A percentile compares a stretch with the other conserved stretches of the same genome.
These are phyloP conservation scores for Ganoderma multipileum DNA, from an alignment of 1,284 basidiomycete genomes.

Conservation along the genomic window DNA sequence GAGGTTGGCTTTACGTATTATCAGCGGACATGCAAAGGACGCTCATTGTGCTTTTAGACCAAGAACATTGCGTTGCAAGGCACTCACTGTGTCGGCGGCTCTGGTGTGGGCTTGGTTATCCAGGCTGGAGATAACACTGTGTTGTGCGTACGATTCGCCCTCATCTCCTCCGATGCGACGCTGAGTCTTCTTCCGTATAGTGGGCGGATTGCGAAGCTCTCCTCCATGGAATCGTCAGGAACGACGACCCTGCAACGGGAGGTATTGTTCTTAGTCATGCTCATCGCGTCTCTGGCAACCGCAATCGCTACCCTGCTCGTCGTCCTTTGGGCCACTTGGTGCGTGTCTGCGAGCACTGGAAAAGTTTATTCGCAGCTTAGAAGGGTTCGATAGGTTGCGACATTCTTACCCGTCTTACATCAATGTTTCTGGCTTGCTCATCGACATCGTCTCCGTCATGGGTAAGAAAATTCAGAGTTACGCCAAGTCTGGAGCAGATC, in stretches of 20 bases:
- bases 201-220: conserved; percentile 64
- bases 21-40: conserved; percentile 46
- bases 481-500: background rate
- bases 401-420: conserved; percentile 60
- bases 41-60: conserved; percentile 59
- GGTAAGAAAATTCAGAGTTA: conserved; percentile 19
- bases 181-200: conserved; percentile 32
- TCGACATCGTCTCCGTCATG: conserved; percentile 64
- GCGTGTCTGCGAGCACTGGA: background rate
- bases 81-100: conserved; percentile 64
- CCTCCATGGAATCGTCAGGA: conserved; percentile 47
- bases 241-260: conserved; percentile 53
- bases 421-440: conserved; percentile 55
- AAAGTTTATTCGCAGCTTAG: background rate
- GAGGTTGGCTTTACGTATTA: background rate
- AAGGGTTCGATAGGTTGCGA: conserved; percentile 36
- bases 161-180: background rate
- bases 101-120: conserved; percentile 62
- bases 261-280: conserved; percentile 50
- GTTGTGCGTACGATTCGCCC: conserved; percentile 37
- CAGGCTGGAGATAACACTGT: conserved; percentile 64
- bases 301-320: conserved; percentile 58
- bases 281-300: conserved; percentile 48
- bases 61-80: conserved; percentile 69
- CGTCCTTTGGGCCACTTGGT: conserved; percentile 64